A percentile compares a stretch with the other conserved stretches of the same genome.
Conservation (phyloP, 768 basidiomycete species). For the Boletus fagicola region DNA sequence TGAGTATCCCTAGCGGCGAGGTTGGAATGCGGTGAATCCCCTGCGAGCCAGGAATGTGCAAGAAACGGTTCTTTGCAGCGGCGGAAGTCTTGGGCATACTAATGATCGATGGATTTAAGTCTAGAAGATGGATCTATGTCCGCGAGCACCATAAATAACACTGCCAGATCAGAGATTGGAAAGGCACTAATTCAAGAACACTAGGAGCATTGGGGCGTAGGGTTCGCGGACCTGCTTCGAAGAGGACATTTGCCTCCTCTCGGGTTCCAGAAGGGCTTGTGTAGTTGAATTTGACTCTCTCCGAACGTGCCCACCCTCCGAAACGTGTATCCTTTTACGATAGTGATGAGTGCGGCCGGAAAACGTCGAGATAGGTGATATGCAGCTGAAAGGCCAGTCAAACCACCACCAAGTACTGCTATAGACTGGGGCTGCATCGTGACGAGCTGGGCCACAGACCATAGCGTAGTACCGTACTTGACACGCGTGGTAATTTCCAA, state of each 20-base stretch:
- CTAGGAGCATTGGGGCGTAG: neutral
- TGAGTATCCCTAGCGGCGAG: neutral
- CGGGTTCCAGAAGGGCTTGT: neutral
- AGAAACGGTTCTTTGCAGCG: neutral
- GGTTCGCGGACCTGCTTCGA: neutral
- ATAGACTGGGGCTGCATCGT: neutral
- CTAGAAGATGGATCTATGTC: neutral
- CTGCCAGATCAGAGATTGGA: neutral
- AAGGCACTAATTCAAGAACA: neutral
- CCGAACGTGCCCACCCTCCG: neutral
- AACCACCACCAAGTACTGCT: neutral
- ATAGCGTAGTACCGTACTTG: neutral
- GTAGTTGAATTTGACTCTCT: neutral
- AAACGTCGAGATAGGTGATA: neutral
- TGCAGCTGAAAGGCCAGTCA: neutral
- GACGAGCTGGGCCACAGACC: neutral
- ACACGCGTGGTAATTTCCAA: neutral
- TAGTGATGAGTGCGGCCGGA: neutral
- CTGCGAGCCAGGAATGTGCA: neutral
- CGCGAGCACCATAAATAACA: neutral
- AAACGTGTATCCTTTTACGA: neutral
- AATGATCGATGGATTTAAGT: neutral
- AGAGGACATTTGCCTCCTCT: neutral
- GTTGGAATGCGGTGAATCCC: neutral
- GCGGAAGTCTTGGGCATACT: neutral